phyloP scores from a whole-genome alignment of 1,139 yeast species.

The Magnusiomyces suaveolens region DNA sequence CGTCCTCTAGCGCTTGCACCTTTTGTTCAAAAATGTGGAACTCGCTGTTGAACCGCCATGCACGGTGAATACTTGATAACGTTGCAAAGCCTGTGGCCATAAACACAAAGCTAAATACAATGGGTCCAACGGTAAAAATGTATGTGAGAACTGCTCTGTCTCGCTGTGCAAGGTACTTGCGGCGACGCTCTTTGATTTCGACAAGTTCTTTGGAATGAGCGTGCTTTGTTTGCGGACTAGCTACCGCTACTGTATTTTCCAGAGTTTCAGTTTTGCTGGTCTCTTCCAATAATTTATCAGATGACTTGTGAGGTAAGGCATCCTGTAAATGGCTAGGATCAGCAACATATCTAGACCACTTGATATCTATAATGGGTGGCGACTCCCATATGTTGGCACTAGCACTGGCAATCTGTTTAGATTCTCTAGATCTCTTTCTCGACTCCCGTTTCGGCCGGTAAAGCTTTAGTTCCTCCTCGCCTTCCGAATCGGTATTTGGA shows the following conservation, averaged over 20 bases:
- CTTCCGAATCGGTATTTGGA: background rate
- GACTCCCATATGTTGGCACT: background rate
- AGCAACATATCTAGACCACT: constrained; percentile 3
- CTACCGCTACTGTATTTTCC: too few relatives aligned
- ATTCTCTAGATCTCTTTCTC: too few relatives aligned
- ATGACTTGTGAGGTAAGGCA: too few relatives aligned
- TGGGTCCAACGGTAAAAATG: background rate
- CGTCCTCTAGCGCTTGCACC: background rate
- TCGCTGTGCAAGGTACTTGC: background rate
- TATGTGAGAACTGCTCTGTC: background rate
- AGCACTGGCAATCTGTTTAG: background rate
- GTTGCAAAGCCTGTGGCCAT: background rate
- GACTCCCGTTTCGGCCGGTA: background rate
- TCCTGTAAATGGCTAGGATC: background rate
- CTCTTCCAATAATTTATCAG: too few relatives aligned
- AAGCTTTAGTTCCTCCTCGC: background rate
- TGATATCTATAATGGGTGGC: background rate
- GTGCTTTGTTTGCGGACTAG: too few relatives aligned
- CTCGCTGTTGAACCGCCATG: background rate
- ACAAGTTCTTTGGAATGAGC: too few relatives aligned
- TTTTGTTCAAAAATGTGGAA: background rate
- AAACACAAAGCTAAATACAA: background rate
- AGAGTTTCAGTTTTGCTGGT: too few relatives aligned
- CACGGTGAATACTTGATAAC: background rate
- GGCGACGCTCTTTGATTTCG: background rate